Evolutionary conservation across 371 early-diverging fungal species (phyloP), one percentile per base, ranked within the genome.

Genomic region (Quaeritorhiza haematococci): DNA sequence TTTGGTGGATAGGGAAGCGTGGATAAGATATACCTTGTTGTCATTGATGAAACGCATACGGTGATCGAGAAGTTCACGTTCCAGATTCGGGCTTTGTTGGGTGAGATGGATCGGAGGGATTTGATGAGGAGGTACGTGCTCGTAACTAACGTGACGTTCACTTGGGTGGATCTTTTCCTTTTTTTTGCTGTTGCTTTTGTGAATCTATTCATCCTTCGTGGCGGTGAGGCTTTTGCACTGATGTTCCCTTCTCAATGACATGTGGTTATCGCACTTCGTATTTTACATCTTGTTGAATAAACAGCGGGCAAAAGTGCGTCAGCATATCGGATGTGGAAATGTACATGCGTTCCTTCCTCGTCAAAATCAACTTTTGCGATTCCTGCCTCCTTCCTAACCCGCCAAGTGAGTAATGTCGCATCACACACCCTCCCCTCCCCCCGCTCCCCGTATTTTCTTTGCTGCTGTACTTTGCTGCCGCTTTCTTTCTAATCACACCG

Each of bases 21-120:
- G 15, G 58, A 60, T 33, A 60, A 52, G 23, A 58, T 84, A 6
- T 49, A 68, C n/a, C 6, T 82, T 8, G 67, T 68, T 1, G 64
- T 84, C 3, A 51, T 64, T 55, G 49, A 53, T 58, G 3, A 30
- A 49, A 48, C 52, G 24, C 49, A 50, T 2, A 47, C 27, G 7
- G 35, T 19, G 0, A 32, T 79, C 7, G 80, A 84, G 49, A 71
- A 75, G 29, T 82, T 79, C 63, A 77, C 76, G 4, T 75, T 84
- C 54, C 73, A 80, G 44, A 64, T 81, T 10, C 56, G 69, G 44
- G 63, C 77, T 0, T 29, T 72, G 0, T 33, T 73, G 53, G 58
- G 61, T 6, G n/a, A 59, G 56, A 3, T 28, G 59, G 7, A 60
- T 50, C 15, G 55, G n/a, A n/a, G 28, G 21, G 54, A 41, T 8